A percentile compares a stretch with the other conserved stretches of the same genome.
phyloP scores from a whole-genome alignment of 2,329 filamentous ascomycete genomes.

The Cytospora paraplurivora region DNA sequence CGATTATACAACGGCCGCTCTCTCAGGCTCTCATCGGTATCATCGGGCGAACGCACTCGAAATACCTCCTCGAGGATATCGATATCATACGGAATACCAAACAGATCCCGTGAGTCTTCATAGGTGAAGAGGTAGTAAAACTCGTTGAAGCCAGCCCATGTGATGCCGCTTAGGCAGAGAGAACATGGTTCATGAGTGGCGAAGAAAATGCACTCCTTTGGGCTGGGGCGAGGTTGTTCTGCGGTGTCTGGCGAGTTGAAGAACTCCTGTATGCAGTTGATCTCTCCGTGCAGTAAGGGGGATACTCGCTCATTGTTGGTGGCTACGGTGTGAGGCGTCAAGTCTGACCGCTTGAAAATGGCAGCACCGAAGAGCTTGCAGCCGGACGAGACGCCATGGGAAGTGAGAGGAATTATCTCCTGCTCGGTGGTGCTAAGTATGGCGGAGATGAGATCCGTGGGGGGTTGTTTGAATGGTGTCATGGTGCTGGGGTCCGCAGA shows the following conservation, averaged over 20 bases:
- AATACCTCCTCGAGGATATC: conserved; percentile 60
- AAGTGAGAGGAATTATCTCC: conserved; percentile 54
- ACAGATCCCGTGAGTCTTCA: conserved; percentile 58
- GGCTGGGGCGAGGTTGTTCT: conserved; percentile 36
- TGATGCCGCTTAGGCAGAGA: conserved; percentile 58
- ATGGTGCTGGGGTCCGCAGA: conserved; percentile 12
- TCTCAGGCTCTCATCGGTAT: conserved; percentile 43
- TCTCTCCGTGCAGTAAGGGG: conserved; percentile 58
- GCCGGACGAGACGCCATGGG: conserved; percentile 51
- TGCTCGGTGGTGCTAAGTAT: conserved; percentile 48
- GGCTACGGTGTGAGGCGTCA: conserved; percentile 50
- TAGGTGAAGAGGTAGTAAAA: conserved; percentile 63
- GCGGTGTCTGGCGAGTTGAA: conserved; percentile 42
- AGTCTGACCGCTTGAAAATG: conserved; percentile 47
- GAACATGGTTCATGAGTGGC: conserved; percentile 62
- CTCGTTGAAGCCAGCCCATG: conserved; percentile 59
- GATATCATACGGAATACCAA: conserved; percentile 59
- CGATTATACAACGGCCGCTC: conserved; percentile 54
- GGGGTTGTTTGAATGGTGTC: conserved; percentile 32
- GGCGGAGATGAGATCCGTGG: conserved; percentile 41
- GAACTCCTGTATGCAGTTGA: conserved; percentile 62
- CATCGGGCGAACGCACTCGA: conserved; percentile 45
- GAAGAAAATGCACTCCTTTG: conserved; percentile 57
- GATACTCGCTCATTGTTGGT: conserved; percentile 59
- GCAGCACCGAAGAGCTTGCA: conserved; percentile 61